A percentile compares a stretch with the other conserved stretches of the same genome.
phyloP scores from a whole-genome alignment of 163 green algal genomes.

The Chloromonas sp. region DNA sequence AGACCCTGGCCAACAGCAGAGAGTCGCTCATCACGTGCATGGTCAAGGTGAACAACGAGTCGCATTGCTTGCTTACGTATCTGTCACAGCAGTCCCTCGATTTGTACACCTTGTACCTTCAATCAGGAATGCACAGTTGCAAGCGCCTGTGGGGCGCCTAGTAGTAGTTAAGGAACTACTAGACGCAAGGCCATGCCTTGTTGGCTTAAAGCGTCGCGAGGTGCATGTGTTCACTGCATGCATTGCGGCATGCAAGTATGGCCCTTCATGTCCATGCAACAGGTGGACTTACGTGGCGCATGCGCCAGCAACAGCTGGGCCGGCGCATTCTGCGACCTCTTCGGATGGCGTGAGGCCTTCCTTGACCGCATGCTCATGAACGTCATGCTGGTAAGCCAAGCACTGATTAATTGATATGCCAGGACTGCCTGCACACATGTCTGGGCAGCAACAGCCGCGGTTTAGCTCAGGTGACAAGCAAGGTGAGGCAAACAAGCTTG shows the following conservation, averaged over 20 bases:
- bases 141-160: too few species aligned
- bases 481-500: too few species aligned
- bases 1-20: conserved; percentile 23
- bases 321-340: conserved; percentile 21
- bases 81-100: too few species aligned
- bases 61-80: not conserved
- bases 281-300: conserved; percentile 44
- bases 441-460: too few species aligned
- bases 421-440: not conserved
- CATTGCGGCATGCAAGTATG: too few species aligned
- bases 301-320: conserved; percentile 33
- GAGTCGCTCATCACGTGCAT: conserved; percentile 54
- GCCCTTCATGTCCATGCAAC: not conserved
- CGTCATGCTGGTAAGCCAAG: conserved; percentile 38
- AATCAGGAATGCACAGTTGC: too few species aligned
- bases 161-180: too few species aligned
- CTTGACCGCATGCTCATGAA: conserved; percentile 53
- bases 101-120: too few species aligned
- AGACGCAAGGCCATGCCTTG: too few species aligned
- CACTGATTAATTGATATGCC: not conserved
- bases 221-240: too few species aligned
- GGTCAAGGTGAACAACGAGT: conserved; percentile 31
- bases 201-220: too few species aligned
- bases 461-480: too few species aligned
- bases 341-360: conserved; percentile 49